Percentiles rank a stretch among this genome's conserved stretches.
These are phyloP conservation scores for Talaromyces rugulosus DNA, from an alignment of 2,329 filamentous ascomycete species.

Conservation along the genomic window DNA sequence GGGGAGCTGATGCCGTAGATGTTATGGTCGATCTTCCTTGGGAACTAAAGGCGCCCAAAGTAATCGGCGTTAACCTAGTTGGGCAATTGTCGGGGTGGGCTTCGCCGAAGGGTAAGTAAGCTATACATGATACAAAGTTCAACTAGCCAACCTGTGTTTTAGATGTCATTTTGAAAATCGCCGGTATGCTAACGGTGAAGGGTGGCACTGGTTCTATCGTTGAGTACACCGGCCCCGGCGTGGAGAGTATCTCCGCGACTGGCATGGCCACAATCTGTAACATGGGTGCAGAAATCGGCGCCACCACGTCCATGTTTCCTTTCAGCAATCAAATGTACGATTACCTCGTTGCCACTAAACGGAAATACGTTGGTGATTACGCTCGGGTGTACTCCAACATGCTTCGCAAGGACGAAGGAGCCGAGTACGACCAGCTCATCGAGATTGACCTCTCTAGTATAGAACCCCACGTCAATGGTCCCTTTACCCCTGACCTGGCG, in stretches of 20 bases:
- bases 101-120: slow-evolving; percentile 72
- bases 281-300: slow-evolving; percentile 62
- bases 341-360: slow-evolving; percentile 56
- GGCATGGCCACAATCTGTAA: slow-evolving; percentile 80
- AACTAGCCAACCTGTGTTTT: too few relatives aligned
- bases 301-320: slow-evolving; percentile 92
- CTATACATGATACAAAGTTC: too few relatives aligned
- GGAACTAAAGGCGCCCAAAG: slow-evolving; percentile 96
- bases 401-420: slow-evolving; percentile 62
- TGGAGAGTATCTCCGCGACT: slow-evolving; percentile 69
- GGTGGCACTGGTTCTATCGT: slow-evolving; percentile 87
- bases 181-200: slow-evolving; percentile 95
- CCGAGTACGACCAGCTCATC: slow-evolving; percentile 68
- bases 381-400: too few relatives aligned
- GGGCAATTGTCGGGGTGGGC: slow-evolving; percentile 88
- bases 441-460: too few relatives aligned
- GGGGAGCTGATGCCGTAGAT: too few relatives aligned
- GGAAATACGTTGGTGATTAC: too few relatives aligned
- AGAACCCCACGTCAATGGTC: too few relatives aligned
- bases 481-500: too few relatives aligned
- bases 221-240: slow-evolving; percentile 61
- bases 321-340: slow-evolving; percentile 98
- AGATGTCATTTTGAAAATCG: slow-evolving; percentile 28
- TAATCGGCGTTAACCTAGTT: slow-evolving; percentile 94
- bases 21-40: slow-evolving; percentile 82